Base-by-base conservation (phyloP, 164 flowering plant species). In the Macadamia integrifolia region DNA sequence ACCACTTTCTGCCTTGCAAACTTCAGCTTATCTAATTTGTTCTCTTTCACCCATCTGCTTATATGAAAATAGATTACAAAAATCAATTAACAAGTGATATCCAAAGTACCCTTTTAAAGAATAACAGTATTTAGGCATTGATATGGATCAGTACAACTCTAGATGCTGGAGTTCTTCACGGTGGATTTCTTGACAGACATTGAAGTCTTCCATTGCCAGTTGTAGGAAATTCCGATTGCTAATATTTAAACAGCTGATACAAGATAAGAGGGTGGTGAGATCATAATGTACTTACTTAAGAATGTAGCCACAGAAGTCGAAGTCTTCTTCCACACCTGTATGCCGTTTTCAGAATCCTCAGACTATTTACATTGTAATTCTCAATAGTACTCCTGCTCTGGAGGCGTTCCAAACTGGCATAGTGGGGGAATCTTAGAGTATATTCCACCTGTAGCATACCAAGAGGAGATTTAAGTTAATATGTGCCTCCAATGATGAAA, bases 1-100 rank as follows among this genome's bases (percentile, higher is more conserved):
- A 84, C 79, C 71, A 81, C 72, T 72, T 82, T 92, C 82, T 89
- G 88, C 75, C 97, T 79, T 1, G 99, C 96, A 80, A 90, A 94
- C 31, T 79, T 82, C 52, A 94, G 86, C 79, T 85, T 78, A 84
- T 92, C 91, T 76, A 94, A 71, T 74, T 80, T 82, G 60, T 77
- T 82, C 65, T 90, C 89, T 57, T 69, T 67, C 43, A 87, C 69
- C 98, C 97, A 94, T 79, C 98, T 93, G 82, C 58, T 68, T 32
- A 74, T 95, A 77, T 1, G 99, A 93, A 80, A 90, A 94, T 30
- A 78, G 57, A 14, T 14, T 13, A 9, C 6, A 17, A 8, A 4
- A 3, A 15, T 57, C 8, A 29, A 2, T 6, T 60, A 30, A 59
- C 1, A 60, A 58, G 6, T 44, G 8, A 49, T 15, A n/a, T 6